Percentiles rank a stretch among this genome's conserved stretches.
These are phyloP conservation scores for Phyllosticta citrichinensis DNA, from an alignment of 2,329 filamentous ascomycete genomes.

Conservation along the genomic window DNA sequence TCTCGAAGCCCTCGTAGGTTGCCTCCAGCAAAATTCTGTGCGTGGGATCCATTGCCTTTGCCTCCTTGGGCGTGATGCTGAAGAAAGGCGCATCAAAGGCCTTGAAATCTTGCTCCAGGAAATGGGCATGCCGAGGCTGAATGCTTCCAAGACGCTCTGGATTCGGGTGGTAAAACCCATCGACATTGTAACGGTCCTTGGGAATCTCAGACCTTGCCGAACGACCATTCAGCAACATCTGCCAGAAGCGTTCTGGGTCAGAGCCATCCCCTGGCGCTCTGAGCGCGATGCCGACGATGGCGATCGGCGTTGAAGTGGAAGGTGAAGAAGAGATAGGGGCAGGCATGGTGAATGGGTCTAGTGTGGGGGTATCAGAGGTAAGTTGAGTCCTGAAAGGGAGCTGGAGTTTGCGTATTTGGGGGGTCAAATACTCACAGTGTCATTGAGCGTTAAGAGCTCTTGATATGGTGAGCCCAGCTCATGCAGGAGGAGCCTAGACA, in stretches of 20 bases:
- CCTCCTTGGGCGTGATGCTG: conserved; percentile 13
- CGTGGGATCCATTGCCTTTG: conserved; percentile 16
- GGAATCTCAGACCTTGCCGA: conserved; percentile 25
- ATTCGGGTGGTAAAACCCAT: conserved; percentile 28
- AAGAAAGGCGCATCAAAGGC: conserved; percentile 17
- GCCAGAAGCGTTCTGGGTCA: conserved; percentile 23
- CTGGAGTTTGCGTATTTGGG: background rate
- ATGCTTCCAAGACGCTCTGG: conserved; percentile 8
- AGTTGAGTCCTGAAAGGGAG: background rate
- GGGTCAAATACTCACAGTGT: background rate
- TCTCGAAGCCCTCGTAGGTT: conserved; percentile 16
- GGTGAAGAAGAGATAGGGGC: background rate
- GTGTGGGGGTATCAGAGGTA: background rate
- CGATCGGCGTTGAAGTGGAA: conserved; percentile 14
- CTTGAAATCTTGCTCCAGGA: conserved; percentile 12
- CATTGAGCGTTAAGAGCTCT: background rate
- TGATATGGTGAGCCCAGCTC: background rate
- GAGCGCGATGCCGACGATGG: conserved; percentile 27
- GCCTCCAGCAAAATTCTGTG: conserved; percentile 16
- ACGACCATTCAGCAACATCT: conserved; percentile 21
- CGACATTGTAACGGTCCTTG: conserved; percentile 23
- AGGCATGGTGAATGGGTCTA: background rate
- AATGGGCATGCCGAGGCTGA: conserved; percentile 1
- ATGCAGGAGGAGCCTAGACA: background rate
- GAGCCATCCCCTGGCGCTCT: conserved; percentile 23